These are phyloP conservation scores for Russula griseocarnosa DNA, from an alignment of 768 basidiomycete species.

Conservation along the genomic window DNA sequence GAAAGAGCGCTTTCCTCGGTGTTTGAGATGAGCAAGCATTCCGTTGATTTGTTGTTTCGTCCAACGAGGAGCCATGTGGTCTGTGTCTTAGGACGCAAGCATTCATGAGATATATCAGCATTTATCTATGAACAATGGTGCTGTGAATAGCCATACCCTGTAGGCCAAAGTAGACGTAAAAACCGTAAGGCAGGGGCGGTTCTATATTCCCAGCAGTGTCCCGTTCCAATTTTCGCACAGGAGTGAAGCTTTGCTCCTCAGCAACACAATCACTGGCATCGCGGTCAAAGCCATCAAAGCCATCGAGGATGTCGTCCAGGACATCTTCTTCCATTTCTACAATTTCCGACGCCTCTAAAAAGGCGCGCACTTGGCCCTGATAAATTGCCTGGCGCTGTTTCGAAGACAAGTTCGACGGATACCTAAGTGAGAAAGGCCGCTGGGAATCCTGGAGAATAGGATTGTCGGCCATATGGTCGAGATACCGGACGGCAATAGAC, in stretches of 20 bases:
- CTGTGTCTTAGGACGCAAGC: not conserved
- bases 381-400: conserved; percentile 30
- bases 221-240: conserved; percentile 23
- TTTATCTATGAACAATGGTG: not conserved
- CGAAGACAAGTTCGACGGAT: conserved; percentile 16
- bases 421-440: conserved; percentile 15
- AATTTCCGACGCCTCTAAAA: conserved; percentile 65
- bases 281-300: conserved; percentile 36
- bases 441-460: not conserved
- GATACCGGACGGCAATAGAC: not conserved
- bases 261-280: conserved; percentile 17
- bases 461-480: conserved; percentile 6
- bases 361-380: conserved; percentile 51
- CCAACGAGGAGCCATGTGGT: conserved; percentile 45
- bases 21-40: conserved; percentile 67
- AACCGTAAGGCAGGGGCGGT: conserved; percentile 11
- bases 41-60: conserved; percentile 55
- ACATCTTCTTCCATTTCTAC: conserved; percentile 65
- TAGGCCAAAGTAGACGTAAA: conserved; percentile 24
- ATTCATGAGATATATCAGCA: not conserved
- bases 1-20: conserved; percentile 45
- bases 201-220: conserved; percentile 11
- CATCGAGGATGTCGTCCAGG: conserved; percentile 59
- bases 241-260: conserved; percentile 33
- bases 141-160: conserved; percentile 10